Conservation (phyloP, 2,329 filamentous ascomycete species). For the Aulographum hederae region DNA sequence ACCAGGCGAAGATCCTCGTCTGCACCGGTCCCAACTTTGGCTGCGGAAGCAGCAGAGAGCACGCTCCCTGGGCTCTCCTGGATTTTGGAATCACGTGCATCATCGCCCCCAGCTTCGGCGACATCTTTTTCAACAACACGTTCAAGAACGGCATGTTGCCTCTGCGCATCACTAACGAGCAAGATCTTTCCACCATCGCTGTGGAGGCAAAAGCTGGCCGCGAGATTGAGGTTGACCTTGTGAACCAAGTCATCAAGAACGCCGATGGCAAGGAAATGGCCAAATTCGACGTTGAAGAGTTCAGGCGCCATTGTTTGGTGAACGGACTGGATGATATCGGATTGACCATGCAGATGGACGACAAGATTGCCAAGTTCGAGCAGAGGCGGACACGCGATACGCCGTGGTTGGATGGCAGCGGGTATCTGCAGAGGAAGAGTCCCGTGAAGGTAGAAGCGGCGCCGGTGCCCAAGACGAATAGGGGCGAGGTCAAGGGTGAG, state of each 20-base stretch:
- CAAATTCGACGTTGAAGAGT: slow-evolving; percentile 75
- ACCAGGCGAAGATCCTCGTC: slow-evolving; percentile 71
- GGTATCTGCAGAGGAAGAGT: slow-evolving; percentile 45
- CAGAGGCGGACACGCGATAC: slow-evolving; percentile 55
- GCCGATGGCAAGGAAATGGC: slow-evolving; percentile 55
- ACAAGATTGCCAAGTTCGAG: slow-evolving; percentile 77
- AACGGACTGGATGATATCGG: slow-evolving; percentile 95
- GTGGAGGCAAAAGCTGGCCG: slow-evolving; percentile 60
- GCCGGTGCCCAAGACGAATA: slow-evolving; percentile 73
- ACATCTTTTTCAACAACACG: slow-evolving; percentile 99
- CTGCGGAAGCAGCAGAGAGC: slow-evolving; percentile 81
- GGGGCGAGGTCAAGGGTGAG: slow-evolving; percentile 66
- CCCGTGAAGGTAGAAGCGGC: slow-evolving; percentile 45
- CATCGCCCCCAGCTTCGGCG: slow-evolving; percentile 72
- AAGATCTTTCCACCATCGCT: slow-evolving; percentile 50
- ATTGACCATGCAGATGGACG: slow-evolving; percentile 78
- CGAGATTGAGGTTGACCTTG: slow-evolving; percentile 79
- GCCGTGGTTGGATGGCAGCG: slow-evolving; percentile 80
- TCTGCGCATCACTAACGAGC: slow-evolving; percentile 51
- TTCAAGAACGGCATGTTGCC: slow-evolving; percentile 99
- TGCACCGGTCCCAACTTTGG: slow-evolving; percentile 89
- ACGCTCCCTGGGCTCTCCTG: slow-evolving; percentile 90
- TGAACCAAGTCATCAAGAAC: slow-evolving; percentile 66
- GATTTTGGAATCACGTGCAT: slow-evolving; percentile 93
- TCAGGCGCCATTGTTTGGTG: slow-evolving; percentile 82